Evolutionary conservation across 495 filamentous ascomycete genomes (phyloP), one percentile per base, ranked within the genome.

Genomic region (Mycothermus thermophilus): DNA sequence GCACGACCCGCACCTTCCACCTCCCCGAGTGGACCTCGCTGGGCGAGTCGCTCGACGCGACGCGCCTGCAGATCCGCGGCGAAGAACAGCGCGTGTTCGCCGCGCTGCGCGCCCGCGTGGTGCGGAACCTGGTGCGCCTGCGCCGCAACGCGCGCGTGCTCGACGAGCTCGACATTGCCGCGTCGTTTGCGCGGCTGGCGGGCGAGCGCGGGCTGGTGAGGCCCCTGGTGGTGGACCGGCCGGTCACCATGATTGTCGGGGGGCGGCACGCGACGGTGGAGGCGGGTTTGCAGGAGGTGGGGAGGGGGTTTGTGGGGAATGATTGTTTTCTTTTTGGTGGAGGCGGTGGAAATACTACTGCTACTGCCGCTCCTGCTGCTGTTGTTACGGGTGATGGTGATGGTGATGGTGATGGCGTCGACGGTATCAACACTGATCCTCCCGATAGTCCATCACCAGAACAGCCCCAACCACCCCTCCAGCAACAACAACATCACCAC

Each of bases 221-320:
- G 0, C 90, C 90, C 0, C 59, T 77, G 6, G 51, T 97, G 9
- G 80, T 75, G 32, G 48, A 66, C 13, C 51, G 62, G 7, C 63
- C 60, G 0, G 28, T 35, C 6, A 51, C 50, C 12, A n/a, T 48
- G 27, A 78, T 97, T 41, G 55, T 88, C 6, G 83, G 78, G 17
- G 90, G 88, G 8, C 67, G 90, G 4, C 90, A 97, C 54, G 77
- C 85, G 2, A 93, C 83, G 9, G 90, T 96, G 31, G 86, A 88
- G 54, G 64, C 74, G 14, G 82, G 83, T 0, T 66, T 97, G 0
- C 66, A 72, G 38, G 76, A 81, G 34, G 75, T 85, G 50, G 90
- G 90, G 3, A 72, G 83, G 20, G 74, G 62, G 2, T 97, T 97
- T 47, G 77, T 81, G 19, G 69, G 74, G 33, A 97, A 97, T 37